A percentile compares a stretch with the other conserved stretches of the same genome.
phyloP scores from a whole-genome alignment of 345 rosid species.

The Populus nigra region DNA sequence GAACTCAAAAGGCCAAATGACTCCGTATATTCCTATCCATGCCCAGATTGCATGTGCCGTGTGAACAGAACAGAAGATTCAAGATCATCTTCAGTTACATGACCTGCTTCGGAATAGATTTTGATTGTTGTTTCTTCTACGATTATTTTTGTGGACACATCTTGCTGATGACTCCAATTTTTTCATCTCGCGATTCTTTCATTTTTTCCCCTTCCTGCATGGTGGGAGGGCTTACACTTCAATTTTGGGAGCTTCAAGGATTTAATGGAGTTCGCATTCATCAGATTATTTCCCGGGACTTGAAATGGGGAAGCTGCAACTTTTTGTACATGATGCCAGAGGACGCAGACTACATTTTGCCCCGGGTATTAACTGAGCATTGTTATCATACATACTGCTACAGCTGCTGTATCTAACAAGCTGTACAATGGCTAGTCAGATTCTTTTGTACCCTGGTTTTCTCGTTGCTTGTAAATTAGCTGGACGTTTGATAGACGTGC shows the following conservation, averaged over 20 bases:
- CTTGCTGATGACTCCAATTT: constrained; percentile 32
- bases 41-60: constrained; percentile 98
- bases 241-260: constrained; percentile 35
- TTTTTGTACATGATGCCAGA: constrained; percentile 36
- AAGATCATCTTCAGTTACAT: constrained; percentile 41
- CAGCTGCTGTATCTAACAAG: constrained; percentile 50
- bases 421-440: constrained; percentile 32
- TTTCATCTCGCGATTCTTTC: constrained; percentile 46
- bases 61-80: constrained; percentile 55
- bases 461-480: constrained; percentile 30
- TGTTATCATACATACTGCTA: constrained; percentile 26
- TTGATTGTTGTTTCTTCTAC: constrained; percentile 20
- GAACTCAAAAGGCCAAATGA: constrained; percentile 87
- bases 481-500: constrained; percentile 21
- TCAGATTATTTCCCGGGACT: constrained; percentile 26
- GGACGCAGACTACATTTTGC: constrained; percentile 8
- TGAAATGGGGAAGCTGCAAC: constrained; percentile 25
- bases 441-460: constrained; percentile 35
- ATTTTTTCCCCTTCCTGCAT: constrained; percentile 28
- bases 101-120: constrained; percentile 18
- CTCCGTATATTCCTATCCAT: constrained; percentile 82
- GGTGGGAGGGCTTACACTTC: constrained; percentile 37
- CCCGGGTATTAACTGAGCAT: constrained; percentile 30
- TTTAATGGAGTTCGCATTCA: constrained; percentile 28
- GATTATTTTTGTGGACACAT: constrained; percentile 24